Base-by-base conservation (phyloP, 805 yeast genomes). In the Saccharomycopsis sp. region DNA sequence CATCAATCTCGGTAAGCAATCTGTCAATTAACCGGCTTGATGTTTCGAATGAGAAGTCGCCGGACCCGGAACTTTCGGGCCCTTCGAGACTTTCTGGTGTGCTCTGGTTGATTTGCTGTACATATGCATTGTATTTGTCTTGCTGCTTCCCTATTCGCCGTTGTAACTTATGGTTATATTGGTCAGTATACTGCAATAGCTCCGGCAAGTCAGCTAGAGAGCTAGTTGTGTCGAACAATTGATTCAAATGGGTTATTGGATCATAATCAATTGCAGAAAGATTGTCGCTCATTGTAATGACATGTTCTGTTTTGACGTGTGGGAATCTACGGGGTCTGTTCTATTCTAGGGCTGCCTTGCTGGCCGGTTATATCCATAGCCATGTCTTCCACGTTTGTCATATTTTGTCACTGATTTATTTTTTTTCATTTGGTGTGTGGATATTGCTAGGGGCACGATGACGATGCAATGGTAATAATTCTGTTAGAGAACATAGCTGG, bases 181-280 rank as follows among this genome's bases (percentile, higher is more conserved):
- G 61, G 58, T 78, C 74, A 0, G 85, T 80, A 63, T 80, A 79
- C 25, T 71, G 68, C 20, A 83, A 68, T 41, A 86, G 70, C 14
- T 73, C 70, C 19, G 83, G 83, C 23, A 89, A 69, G 19, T 79
- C 80, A 0, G 71, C 69, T 51, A 87, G 70, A 3, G 81, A 70
- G 1, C 77, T 76, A 2, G 87, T 82, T 2, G 77, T 71, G 2
- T 77, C 70, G 53, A 88, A 78, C 53, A 87, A 67, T 23, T 72
- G 70, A 42, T 75, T 72, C 17, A 87, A 72, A 65, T 84, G 87
- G 2, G 67, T 70, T 53, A 75, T 66, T 0, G 89, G 87, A 62
- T 81, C 79, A 64, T 85, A 85, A 38, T 73, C 72, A 2, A 65
- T 58, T 0, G 75, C 69, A 25, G 73, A 47, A 3, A 61, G 24